These are phyloP conservation scores for Pseudonitzschia delicatissima DNA, from an alignment of 108 stramenopile genomes.

Conservation along the genomic window DNA sequence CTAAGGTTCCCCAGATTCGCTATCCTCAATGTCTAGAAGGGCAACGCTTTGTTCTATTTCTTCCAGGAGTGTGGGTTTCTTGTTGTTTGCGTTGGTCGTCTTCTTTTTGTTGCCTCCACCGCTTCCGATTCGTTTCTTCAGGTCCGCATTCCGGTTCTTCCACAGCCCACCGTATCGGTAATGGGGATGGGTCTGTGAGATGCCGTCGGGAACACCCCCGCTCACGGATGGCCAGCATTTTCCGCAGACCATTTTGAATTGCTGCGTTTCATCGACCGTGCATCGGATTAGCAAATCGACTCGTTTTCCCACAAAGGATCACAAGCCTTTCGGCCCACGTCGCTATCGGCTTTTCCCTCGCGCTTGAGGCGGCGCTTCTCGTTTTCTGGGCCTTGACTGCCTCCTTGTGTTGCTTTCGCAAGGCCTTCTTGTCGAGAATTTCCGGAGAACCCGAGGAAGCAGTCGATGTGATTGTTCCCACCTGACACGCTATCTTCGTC, in stretches of 20 bases:
- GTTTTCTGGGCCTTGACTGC: conserved; percentile 65
- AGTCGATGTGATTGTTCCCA: neutral
- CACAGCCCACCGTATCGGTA: conserved; percentile 86
- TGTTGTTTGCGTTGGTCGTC: neutral
- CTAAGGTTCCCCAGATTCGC: no score
- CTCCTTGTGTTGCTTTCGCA: conserved; percentile 49
- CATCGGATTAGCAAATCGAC: conserved; percentile 74
- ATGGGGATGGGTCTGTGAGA: conserved; percentile 70
- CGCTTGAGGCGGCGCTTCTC: conserved; percentile 63
- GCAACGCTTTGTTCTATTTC: neutral
- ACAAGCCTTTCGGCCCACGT: conserved; percentile 66
- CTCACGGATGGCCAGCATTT: conserved; percentile 79
- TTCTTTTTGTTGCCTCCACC: neutral
- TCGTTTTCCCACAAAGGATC: conserved; percentile 49
- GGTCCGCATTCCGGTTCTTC: conserved; percentile 61
- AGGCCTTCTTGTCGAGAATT: neutral
- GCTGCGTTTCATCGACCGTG: conserved; percentile 42
- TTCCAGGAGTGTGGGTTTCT: neutral
- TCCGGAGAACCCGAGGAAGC: neutral
- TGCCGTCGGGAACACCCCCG: conserved; percentile 86
- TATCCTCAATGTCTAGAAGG: no score
- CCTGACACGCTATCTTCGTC: neutral
- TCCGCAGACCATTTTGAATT: conserved; percentile 84
- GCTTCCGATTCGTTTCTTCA: neutral
- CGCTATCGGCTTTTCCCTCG: conserved; percentile 53